Evolutionary conservation across 1,139 yeast species (phyloP), one percentile per base, ranked within the genome.

Genomic region (Wickerhamomyces sp.): DNA sequence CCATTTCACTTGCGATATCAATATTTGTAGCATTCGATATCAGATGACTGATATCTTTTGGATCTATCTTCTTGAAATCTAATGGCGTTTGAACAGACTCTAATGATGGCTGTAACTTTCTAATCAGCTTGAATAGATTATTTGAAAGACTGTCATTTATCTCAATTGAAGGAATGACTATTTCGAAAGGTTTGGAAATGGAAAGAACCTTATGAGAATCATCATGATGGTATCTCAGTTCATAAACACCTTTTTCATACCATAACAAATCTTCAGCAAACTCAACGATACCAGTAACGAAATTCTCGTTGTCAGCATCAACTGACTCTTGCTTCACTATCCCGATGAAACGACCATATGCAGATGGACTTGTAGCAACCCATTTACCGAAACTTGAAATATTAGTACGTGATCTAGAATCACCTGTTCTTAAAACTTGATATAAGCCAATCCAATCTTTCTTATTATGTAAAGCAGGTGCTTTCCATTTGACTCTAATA

Each of bases 381-480:
- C 95, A 86, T 51, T 85, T 78, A 9, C 87, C 87, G 22, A 74
- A 63, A 13, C 92, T 81, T 13, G 88, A 70, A 18, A 80, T 65
- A 33, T 74, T 65, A 0, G 95, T 85, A 37, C 70, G 73, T 32
- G 72, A 72, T 39, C 79, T 68, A 9, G 85, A 76, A 33, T 69
- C 68, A 8, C 81, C 72, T 17, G 87, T 78, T 47, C 78, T 85
- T 18, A 76, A 67, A 16, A 83, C 72, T 41, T 76, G 76, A 62
- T 86, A 87, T 35, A 86, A 63, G 1, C 94, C 95, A 48, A 86
- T 74, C 96, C 96, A 86, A 56, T 85, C 94, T 36, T 68, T 70
- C 5, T 54, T 48, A 22, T 65, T 51, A 39, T 66, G 70, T 15
- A 59, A 58, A 7, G 59, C 59, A 9, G 87, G 87, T 0, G 82